These are phyloP conservation scores for Nakaseomyces delphensis DNA, from an alignment of 1,139 yeast species.

Conservation along the genomic window DNA sequence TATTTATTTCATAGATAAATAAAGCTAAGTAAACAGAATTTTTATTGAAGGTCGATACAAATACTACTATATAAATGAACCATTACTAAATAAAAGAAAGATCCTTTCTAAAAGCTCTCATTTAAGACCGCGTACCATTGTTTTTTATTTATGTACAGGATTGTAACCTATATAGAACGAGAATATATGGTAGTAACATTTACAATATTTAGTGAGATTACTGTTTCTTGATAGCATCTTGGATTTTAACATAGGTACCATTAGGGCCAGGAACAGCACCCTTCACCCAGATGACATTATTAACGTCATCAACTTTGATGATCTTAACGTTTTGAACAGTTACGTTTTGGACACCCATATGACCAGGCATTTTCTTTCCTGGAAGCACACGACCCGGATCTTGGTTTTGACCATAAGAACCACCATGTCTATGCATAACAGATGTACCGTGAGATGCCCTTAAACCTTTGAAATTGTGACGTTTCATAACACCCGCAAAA, in stretches of 20 bases:
- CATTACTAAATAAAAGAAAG: too few species aligned
- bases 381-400: slow-evolving; percentile 95
- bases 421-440: slow-evolving; percentile 87
- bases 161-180: neutral
- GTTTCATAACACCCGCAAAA: slow-evolving; percentile 96
- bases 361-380: slow-evolving; percentile 97
- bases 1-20: neutral
- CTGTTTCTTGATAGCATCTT: slow-evolving; percentile 61
- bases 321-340: slow-evolving; percentile 75
- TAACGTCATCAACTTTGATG: slow-evolving; percentile 68
- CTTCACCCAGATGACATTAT: slow-evolving; percentile 73
- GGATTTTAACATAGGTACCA: slow-evolving; percentile 62
- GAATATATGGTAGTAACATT: slow-evolving; percentile 7
- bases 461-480: slow-evolving; percentile 87
- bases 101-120: too few species aligned
- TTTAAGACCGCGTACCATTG: neutral
- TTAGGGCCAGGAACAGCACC: slow-evolving; percentile 92
- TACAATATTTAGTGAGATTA: slow-evolving; percentile 14
- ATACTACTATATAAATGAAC: too few species aligned
- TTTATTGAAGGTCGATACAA: neutral
- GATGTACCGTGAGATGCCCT: slow-evolving; percentile 96
- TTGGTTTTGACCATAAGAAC: slow-evolving; percentile 93
- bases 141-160: slow-evolving; percentile 1
- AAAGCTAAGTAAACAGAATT: neutral
- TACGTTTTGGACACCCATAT: slow-evolving; percentile 72